Conservation (phyloP, 2,329 filamentous ascomycete genomes). For the Ceratocystis smalleyi region DNA sequence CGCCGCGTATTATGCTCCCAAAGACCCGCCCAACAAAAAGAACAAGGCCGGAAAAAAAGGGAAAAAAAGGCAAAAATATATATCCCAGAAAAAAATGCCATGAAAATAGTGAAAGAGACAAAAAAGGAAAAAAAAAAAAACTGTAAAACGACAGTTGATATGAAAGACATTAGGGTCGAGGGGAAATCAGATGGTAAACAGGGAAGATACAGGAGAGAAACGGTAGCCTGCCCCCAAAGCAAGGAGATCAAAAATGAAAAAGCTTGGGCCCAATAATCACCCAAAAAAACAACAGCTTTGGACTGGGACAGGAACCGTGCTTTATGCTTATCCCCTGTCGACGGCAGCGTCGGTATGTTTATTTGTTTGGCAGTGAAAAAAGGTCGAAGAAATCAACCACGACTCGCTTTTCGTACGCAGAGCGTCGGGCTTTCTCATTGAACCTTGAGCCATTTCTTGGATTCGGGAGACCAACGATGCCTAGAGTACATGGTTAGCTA, state of each 20-base stretch:
- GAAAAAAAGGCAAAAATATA: not conserved
- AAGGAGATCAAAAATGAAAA: too few relatives aligned
- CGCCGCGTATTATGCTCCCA: conserved; percentile 1
- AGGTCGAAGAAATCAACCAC: not conserved
- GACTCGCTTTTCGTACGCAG: not conserved
- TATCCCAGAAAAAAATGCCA: conserved; percentile 3
- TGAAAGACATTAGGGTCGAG: not conserved
- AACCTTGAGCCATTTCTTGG: conserved; percentile 43
- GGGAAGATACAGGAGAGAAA: not conserved
- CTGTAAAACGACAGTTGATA: not conserved
- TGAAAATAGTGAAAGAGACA: not conserved
- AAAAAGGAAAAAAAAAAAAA: not conserved
- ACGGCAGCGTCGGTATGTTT: not conserved
- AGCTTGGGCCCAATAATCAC: not conserved
- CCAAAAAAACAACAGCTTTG: not conserved
- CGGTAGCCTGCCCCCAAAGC: not conserved
- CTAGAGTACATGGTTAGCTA: conserved; percentile 25
- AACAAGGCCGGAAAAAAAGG: not conserved
- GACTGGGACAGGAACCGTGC: not conserved
- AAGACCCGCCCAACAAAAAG: not conserved
- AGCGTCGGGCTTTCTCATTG: conserved; percentile 15
- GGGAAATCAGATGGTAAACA: not conserved
- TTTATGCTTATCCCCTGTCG: not conserved
- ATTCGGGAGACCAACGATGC: conserved; percentile 42
- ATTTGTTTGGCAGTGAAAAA: not conserved